phyloP scores from a whole-genome alignment of 1,284 basidiomycete genomes.

The Somion occarium region DNA sequence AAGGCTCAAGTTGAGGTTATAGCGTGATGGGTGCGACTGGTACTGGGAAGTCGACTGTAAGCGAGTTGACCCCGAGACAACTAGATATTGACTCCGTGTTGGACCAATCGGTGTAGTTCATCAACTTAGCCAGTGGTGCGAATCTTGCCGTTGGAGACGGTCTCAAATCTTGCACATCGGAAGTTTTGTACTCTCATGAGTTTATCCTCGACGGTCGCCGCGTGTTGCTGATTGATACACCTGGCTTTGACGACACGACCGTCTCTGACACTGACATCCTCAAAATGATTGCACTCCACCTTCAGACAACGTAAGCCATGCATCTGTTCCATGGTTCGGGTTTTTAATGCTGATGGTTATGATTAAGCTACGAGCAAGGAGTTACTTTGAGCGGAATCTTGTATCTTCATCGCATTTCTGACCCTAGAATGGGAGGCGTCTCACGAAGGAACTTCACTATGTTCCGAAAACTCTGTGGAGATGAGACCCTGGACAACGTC shows the following conservation, averaged over 20 bases:
- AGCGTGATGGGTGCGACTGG: slow-evolving; percentile 8
- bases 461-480: slow-evolving; percentile 47
- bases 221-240: slow-evolving; percentile 30
- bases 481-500: slow-evolving; percentile 26
- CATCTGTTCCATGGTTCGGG: too few species aligned
- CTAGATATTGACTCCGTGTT: neutral
- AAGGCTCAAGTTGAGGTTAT: neutral
- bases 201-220: slow-evolving; percentile 24
- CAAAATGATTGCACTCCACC: slow-evolving; percentile 29
- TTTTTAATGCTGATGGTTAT: too few species aligned
- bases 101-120: slow-evolving; percentile 12
- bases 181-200: slow-evolving; percentile 21
- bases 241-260: slow-evolving; percentile 35
- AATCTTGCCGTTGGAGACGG: slow-evolving; percentile 10
- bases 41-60: slow-evolving; percentile 5
- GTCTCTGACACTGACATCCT: slow-evolving; percentile 25
- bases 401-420: slow-evolving; percentile 50
- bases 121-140: slow-evolving; percentile 15
- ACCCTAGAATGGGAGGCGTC: slow-evolving; percentile 43
- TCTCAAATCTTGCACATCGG: slow-evolving; percentile 12
- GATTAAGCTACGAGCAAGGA: slow-evolving; percentile 32
- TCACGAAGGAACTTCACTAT: slow-evolving; percentile 44
- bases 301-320: slow-evolving; percentile 29
- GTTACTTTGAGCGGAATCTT: slow-evolving; percentile 42
- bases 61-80: neutral